phyloP scores from a whole-genome alignment of 2,329 filamentous ascomycete genomes.

The Penicillium concentricum region DNA sequence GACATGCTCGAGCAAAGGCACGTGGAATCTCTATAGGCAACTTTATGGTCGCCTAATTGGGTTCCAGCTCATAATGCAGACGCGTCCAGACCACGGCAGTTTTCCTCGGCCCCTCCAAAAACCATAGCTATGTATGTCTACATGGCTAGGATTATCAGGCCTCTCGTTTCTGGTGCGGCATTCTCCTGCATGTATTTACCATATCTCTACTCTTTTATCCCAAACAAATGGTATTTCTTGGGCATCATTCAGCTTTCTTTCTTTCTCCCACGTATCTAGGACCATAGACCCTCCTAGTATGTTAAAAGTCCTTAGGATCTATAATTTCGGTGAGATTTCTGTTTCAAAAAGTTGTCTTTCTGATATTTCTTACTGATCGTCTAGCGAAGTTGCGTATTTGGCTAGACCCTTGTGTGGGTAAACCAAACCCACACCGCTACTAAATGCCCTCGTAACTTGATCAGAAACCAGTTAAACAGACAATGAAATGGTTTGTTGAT shows the following conservation, averaged over 20 bases:
- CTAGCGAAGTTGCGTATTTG: background rate
- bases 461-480: background rate
- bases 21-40: background rate
- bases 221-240: constrained; percentile 3
- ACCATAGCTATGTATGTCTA: constrained; percentile 4
- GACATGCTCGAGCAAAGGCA: background rate
- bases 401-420: background rate
- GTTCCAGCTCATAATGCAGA: background rate
- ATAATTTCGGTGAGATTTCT: background rate
- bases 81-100: background rate
- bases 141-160: constrained; percentile 3
- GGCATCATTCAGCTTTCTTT: background rate
- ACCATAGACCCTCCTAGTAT: background rate
- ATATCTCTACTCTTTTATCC: constrained; percentile 15
- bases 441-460: background rate
- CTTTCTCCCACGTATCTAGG: background rate
- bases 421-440: background rate
- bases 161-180: constrained; percentile 7
- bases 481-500: background rate
- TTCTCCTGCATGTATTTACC: constrained; percentile 21
- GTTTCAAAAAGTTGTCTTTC: no score
- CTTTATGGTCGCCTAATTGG: background rate
- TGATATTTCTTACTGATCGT: background rate
- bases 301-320: background rate
- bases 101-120: background rate